Conservation (phyloP, 2,329 filamentous ascomycete genomes). For the Claviceps monticola region DNA sequence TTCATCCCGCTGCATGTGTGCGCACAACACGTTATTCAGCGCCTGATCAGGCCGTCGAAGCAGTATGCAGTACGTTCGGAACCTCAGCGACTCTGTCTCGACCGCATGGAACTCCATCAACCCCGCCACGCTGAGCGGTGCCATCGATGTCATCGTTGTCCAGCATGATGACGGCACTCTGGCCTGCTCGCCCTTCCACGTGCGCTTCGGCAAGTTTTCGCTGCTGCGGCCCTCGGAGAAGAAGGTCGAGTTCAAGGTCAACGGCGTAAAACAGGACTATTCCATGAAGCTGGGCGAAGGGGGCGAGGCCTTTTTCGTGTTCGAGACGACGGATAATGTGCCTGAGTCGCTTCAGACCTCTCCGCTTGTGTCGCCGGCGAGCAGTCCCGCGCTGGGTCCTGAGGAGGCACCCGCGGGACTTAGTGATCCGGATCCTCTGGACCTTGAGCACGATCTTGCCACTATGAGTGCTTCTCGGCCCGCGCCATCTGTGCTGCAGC, state of each 20-base stretch:
- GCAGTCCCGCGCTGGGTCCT: constrained; percentile 56
- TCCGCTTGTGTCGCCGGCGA: constrained; percentile 78
- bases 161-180: constrained; percentile 86
- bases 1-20: background rate
- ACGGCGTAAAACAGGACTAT: constrained; percentile 81
- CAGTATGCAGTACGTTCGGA: constrained; percentile 93
- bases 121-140: constrained; percentile 88
- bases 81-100: constrained; percentile 86
- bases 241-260: constrained; percentile 96
- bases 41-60: constrained; percentile 1
- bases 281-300: constrained; percentile 97
- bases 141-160: constrained; percentile 97
- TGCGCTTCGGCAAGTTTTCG: constrained; percentile 97
- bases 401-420: constrained; percentile 24
- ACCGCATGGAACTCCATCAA: constrained; percentile 99
- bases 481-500: constrained; percentile 27
- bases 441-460: constrained; percentile 39
- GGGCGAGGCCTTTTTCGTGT: constrained; percentile 97
- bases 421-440: constrained; percentile 56
- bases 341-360: constrained; percentile 92
- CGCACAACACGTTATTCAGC: background rate
- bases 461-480: constrained; percentile 25
- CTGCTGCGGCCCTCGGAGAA: constrained; percentile 90
- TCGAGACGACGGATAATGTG: constrained; percentile 84
- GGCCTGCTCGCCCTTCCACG: constrained; percentile 92